Evolutionary conservation across 768 basidiomycete genomes (phyloP).

Genomic region (Tricholomella constricta): DNA sequence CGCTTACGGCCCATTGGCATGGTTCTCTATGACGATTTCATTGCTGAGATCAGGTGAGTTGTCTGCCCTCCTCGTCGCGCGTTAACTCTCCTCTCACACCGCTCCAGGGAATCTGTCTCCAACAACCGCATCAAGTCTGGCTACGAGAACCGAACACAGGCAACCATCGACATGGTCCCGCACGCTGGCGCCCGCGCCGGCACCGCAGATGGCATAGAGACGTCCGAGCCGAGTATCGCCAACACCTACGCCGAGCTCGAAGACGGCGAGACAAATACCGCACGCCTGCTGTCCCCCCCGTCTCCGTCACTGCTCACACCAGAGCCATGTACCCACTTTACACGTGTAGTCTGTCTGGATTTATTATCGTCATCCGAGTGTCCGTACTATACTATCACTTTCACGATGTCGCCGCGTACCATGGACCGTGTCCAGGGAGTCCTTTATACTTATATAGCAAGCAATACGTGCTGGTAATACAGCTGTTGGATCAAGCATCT

Average conservation of each 20-base stretch:
- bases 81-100: conserved; percentile 1
- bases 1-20: conserved; percentile 67
- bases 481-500: conserved; percentile 20
- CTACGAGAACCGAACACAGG: conserved; percentile 52
- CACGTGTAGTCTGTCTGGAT: conserved; percentile 33
- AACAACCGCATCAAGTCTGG: conserved; percentile 87
- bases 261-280: conserved; percentile 34
- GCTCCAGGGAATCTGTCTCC: conserved; percentile 68
- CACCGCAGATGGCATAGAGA: conserved; percentile 65
- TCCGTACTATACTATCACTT: conserved; percentile 9
- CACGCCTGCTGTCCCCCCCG: conserved; percentile 27
- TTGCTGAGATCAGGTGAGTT: conserved; percentile 77
- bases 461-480: conserved; percentile 15
- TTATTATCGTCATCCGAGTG: conserved; percentile 5
- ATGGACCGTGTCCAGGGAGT: neutral
- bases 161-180: conserved; percentile 77
- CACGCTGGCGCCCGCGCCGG: conserved; percentile 69
- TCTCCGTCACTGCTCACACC: conserved; percentile 31
- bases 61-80: conserved; percentile 1
- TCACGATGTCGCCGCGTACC: no score
- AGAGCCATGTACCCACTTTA: conserved; percentile 42
- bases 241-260: conserved; percentile 45
- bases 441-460: conserved; percentile 14
- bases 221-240: conserved; percentile 52
- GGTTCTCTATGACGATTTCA: conserved; percentile 80